Evolutionary conservation across 164 flowering plant genomes (phyloP), one percentile per base, ranked within the genome.

Genomic region (Akebia trifoliata): DNA sequence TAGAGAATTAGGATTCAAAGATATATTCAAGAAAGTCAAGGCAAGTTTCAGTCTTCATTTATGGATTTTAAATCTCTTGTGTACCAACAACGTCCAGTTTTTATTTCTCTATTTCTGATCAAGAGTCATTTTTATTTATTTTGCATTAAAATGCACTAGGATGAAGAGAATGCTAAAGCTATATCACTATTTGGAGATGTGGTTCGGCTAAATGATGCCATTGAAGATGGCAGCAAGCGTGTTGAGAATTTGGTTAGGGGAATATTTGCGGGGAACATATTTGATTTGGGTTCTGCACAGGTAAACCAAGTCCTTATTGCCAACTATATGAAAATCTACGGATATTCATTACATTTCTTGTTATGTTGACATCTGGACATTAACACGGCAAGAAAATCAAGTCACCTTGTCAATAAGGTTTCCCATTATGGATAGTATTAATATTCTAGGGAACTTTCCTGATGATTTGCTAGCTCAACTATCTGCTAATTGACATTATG

Each of bases 251-350:
- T 94, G 73, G 73, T 84, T 57, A 83, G 89, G 72, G 99, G 99
- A 62, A 84, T 94, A 57, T 85, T 94, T 79, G 99, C 97, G 1
- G 99, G 99, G 50, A 94, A 94, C 71, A 86, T 94, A 60, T 94
- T 94, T 76, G 99, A 94, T 64, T 87, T 94, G 56, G 99, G 99
- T 59, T 94, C 99, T 63, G 97, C 99, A 54, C 76, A 84, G 96
- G 99, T 90, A 67, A 11, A 52, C 39, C 9, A 39, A 34, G 12
- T 56, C 50, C 25, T 60, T 46, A 12, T 25, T 35, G 21, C 7
- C 6, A 52, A 18, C 26, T 4, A 52, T 32, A 38, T 28, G 25
- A 37, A 58, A 25, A 29, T 2, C 14, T 10, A 20, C 4, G 15
- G 42, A 9, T n/a, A 28, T 20, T 9, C 32, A 8, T 21, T 45